These are phyloP conservation scores for Knoxdaviesia capensis DNA, from an alignment of 2,329 filamentous ascomycete species.

Conservation along the genomic window DNA sequence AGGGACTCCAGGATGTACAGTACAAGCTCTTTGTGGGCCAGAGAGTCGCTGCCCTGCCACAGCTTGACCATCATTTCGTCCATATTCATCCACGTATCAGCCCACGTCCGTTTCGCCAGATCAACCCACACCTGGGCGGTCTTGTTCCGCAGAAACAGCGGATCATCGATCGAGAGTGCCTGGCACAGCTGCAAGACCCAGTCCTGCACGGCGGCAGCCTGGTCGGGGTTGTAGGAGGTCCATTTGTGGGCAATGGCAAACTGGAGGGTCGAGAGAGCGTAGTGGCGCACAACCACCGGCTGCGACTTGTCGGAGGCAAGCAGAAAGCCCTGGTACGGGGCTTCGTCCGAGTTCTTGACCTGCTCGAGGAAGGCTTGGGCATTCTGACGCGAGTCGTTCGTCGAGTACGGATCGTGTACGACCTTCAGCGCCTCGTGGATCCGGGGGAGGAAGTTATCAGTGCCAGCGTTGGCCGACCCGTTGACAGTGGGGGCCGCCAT, in stretches of 20 bases:
- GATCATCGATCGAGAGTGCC: slow-evolving; percentile 50
- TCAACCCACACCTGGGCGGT: slow-evolving; percentile 89
- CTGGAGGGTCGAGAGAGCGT: slow-evolving; percentile 79
- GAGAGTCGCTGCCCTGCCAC: slow-evolving; percentile 50
- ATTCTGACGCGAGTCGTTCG: slow-evolving; percentile 62
- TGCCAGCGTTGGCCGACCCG: slow-evolving; percentile 10
- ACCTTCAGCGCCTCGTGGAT: slow-evolving; percentile 75
- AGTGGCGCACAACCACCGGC: slow-evolving; percentile 72
- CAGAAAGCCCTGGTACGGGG: slow-evolving; percentile 66
- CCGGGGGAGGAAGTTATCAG: slow-evolving; percentile 31
- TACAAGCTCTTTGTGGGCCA: slow-evolving; percentile 63
- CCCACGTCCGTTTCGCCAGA: slow-evolving; percentile 83
- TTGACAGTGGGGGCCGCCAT: slow-evolving; percentile 10
- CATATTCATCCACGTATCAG: slow-evolving; percentile 87
- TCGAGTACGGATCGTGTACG: slow-evolving; percentile 64
- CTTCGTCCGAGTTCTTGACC: slow-evolving; percentile 59
- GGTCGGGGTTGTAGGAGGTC: slow-evolving; percentile 47
- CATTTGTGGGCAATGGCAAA: slow-evolving; percentile 76
- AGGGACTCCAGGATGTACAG: slow-evolving; percentile 76
- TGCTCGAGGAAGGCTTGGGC: slow-evolving; percentile 74
- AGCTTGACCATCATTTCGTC: slow-evolving; percentile 63
- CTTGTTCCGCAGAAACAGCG: slow-evolving; percentile 76
- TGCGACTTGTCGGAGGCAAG: slow-evolving; percentile 60
- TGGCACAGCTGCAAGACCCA: slow-evolving; percentile 68
- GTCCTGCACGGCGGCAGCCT: slow-evolving; percentile 46